Percentiles rank a stretch among this genome's conserved stretches.
Conservation (phyloP, 1,284 basidiomycete species). For the Pseudozyma thailandica region DNA sequence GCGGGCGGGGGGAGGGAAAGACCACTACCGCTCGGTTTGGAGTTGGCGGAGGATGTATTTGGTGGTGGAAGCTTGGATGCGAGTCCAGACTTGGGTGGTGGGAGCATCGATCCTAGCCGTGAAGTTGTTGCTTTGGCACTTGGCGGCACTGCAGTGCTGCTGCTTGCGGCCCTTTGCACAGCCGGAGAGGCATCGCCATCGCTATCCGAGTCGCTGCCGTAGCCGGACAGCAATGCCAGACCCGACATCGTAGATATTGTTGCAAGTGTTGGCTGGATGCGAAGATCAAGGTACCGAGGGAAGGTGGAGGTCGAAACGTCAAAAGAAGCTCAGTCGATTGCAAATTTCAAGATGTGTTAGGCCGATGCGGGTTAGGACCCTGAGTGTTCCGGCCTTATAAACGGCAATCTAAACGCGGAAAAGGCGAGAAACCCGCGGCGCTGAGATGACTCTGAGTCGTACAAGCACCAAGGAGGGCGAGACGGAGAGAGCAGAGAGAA, state of each 20-base stretch:
- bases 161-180: neutral
- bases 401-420: neutral
- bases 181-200: neutral
- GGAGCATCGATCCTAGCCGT: constrained; percentile 22
- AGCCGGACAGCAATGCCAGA: constrained; percentile 33
- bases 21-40: constrained; percentile 7
- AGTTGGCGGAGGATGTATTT: constrained; percentile 6
- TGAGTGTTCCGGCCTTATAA: neutral
- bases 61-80: constrained; percentile 26
- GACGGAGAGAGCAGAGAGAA: neutral
- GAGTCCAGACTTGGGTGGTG: constrained; percentile 21
- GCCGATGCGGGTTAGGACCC: neutral
- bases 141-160: neutral
- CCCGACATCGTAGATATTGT: constrained; percentile 21
- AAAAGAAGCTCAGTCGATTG: no score
- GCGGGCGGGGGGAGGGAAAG: constrained; percentile 29
- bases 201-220: constrained; percentile 39
- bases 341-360: neutral
- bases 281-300: neutral
- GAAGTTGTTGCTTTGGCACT: constrained; percentile 7
- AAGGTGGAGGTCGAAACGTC: constrained; percentile 7
- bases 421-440: neutral
- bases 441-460: neutral
- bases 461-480: neutral
- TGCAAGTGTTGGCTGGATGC: neutral